These are phyloP conservation scores for Staphylotrichum tortipilum DNA, from an alignment of 495 filamentous ascomycete genomes.

Conservation along the genomic window DNA sequence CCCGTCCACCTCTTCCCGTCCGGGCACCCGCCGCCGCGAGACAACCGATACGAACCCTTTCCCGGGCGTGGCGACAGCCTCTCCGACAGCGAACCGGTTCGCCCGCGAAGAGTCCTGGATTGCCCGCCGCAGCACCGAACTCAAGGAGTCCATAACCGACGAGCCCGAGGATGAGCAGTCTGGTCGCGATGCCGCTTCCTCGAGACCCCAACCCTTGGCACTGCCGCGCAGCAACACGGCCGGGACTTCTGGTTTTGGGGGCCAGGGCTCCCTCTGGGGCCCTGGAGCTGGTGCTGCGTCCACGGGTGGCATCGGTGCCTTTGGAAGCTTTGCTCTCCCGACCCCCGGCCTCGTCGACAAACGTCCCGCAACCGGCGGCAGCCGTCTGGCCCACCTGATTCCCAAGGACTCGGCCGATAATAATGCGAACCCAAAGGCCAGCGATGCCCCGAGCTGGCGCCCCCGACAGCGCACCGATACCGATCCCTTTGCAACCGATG, in stretches of 20 bases:
- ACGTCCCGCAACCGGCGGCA: slow-evolving; percentile 66
- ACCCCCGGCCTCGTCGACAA: slow-evolving; percentile 57
- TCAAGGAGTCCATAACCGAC: slow-evolving; percentile 39
- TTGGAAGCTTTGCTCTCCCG: slow-evolving; percentile 69
- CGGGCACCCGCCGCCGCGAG: slow-evolving; percentile 70
- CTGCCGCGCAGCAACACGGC: slow-evolving; percentile 63
- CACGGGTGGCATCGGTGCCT: slow-evolving; percentile 69
- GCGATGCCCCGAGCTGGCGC: slow-evolving; percentile 36
- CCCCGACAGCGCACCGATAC: slow-evolving; percentile 61
- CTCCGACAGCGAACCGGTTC: slow-evolving; percentile 45
- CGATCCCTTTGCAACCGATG: slow-evolving; percentile 69
- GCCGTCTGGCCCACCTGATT: slow-evolving; percentile 75
- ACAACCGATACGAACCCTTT: slow-evolving; percentile 73
- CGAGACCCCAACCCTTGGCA: slow-evolving; percentile 46
- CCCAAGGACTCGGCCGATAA: slow-evolving; percentile 72
- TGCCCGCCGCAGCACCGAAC: slow-evolving; percentile 62
- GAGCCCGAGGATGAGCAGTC: slow-evolving; percentile 38
- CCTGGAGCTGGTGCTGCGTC: slow-evolving; percentile 35
- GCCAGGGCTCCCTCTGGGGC: slow-evolving; percentile 58
- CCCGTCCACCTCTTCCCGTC: slow-evolving; percentile 58
- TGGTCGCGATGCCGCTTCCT: slow-evolving; percentile 9
- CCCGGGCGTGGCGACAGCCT: slow-evolving; percentile 40
- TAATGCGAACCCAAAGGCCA: slow-evolving; percentile 38
- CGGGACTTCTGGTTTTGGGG: slow-evolving; percentile 32
- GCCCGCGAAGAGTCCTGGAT: slow-evolving; percentile 48